A percentile compares a stretch with the other conserved stretches of the same genome.
Conservation (phyloP, 208 protist species). For the Leishmania braziliensis region DNA sequence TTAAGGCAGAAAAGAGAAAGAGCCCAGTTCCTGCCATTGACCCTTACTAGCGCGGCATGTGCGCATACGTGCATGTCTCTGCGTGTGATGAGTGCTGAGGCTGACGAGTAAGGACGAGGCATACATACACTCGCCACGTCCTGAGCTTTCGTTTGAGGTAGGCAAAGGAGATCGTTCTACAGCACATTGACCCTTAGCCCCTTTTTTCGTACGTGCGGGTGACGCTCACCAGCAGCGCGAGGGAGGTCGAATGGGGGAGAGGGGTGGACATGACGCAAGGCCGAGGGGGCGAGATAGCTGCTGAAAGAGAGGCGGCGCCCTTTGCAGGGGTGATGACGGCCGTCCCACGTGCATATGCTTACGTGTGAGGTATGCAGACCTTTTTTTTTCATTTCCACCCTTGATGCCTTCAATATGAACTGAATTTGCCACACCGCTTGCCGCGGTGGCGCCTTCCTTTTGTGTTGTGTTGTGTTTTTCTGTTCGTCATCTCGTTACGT, state of each 20-base stretch:
- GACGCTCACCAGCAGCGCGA: background rate
- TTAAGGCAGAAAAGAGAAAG: background rate
- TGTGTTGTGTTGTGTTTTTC: background rate
- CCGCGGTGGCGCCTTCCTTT: background rate
- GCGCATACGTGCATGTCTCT: background rate
- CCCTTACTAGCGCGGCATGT: background rate
- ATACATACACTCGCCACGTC: background rate
- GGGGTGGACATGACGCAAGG: background rate
- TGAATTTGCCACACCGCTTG: background rate
- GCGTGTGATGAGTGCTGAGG: background rate
- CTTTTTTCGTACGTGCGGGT: background rate
- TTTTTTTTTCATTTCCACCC: background rate
- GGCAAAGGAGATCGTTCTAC: background rate
- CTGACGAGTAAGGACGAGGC: background rate
- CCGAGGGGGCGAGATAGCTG: too few species aligned
- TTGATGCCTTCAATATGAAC: background rate
- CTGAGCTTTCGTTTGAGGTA: background rate
- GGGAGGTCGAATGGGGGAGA: background rate
- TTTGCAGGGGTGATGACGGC: too few species aligned
- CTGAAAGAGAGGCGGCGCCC: background rate
- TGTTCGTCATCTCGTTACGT: background rate
- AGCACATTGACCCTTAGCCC: background rate
- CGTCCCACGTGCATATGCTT: background rate
- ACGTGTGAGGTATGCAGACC: background rate
- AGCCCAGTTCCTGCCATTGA: background rate